Base-by-base conservation (phyloP, 2,329 filamentous ascomycete genomes). In the Microdochium bolleyi region DNA sequence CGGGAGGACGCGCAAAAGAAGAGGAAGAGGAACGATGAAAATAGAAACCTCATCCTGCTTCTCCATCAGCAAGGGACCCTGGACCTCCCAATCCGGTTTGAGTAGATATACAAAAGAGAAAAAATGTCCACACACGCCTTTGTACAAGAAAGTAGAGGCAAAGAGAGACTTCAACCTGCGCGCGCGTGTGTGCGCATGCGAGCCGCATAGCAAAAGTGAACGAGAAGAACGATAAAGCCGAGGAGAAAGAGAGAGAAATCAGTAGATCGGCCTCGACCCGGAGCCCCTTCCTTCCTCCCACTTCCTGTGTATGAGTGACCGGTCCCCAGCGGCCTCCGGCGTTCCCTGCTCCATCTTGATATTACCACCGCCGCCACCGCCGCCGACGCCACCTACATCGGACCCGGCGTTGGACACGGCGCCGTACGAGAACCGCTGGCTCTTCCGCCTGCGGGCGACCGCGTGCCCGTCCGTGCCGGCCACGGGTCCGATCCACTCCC, bases 401-500 rank as follows among this genome's bases (percentile, higher is more conserved):
- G 37, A 41, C 8, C 37, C 37, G 37, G 37, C 37, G 37, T 41
- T 41, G 37, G 37, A 41, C 37, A 41, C 37, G 21, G 68, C 60
- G 8, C 68, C 70, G 62, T 68, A 73, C 1, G 78, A 80, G 13
- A 76, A 71, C n/a, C 79, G 70, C 2, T 73, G 77, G 59, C 76
- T 82, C 59, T 74, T 75, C 32, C 79, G 71, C 49, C 76, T 71
- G 44, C 76, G 67, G 22, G 66, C 25, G 10, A 30, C n/a, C 24
- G 48, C 67, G 30, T 64, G 68, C 32, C 73, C 73, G 41, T 8
- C 7, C 16, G 16, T 19, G 19, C 73, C 75, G 19, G 72, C 67
- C 19, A 76, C 71, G 14, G 82, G 79, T 1, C 83, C 83, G 56
- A 87, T 85, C 83, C 83, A 87, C 64, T 87, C 84, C 83, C 83